A percentile compares a stretch with the other conserved stretches of the same genome.
phyloP scores from a whole-genome alignment of 2,329 filamentous ascomycete species.

The Daldinia sp. region DNA sequence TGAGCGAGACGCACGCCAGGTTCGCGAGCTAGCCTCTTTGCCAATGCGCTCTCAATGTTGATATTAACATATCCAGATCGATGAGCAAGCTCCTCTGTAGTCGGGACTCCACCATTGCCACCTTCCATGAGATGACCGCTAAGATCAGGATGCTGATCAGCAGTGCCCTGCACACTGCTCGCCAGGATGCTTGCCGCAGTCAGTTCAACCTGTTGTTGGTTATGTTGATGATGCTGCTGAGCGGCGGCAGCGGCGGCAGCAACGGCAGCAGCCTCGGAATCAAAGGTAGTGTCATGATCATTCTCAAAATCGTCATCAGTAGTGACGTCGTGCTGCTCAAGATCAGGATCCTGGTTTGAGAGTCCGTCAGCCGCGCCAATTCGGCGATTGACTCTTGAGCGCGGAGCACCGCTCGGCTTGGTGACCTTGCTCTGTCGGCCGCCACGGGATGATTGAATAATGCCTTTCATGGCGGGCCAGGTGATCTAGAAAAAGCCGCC shows the following conservation, averaged over 20 bases:
- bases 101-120: slow-evolving; percentile 46
- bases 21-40: slow-evolving; percentile 65
- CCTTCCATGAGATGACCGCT: slow-evolving; percentile 44
- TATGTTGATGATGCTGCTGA: slow-evolving; percentile 51
- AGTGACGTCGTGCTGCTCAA: slow-evolving; percentile 47
- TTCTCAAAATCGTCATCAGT: slow-evolving; percentile 43
- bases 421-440: slow-evolving; percentile 60
- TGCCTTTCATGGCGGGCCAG: slow-evolving; percentile 52
- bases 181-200: slow-evolving; percentile 51
- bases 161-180: slow-evolving; percentile 49
- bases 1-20: slow-evolving; percentile 62
- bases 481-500: slow-evolving; percentile 45
- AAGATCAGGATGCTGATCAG: slow-evolving; percentile 51
- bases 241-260: slow-evolving; percentile 53
- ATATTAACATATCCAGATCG: slow-evolving; percentile 62
- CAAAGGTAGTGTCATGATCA: slow-evolving; percentile 46
- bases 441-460: slow-evolving; percentile 55
- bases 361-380: slow-evolving; percentile 49
- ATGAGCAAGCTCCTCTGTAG: slow-evolving; percentile 62
- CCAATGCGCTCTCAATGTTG: slow-evolving; percentile 65
- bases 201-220: slow-evolving; percentile 50
- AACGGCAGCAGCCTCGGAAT: slow-evolving; percentile 50
- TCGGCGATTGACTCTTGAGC: slow-evolving; percentile 50
- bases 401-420: slow-evolving; percentile 53
- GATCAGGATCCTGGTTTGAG: slow-evolving; percentile 52